phyloP scores from a whole-genome alignment of 495 filamentous ascomycete species.

The Penicillium fimorum region DNA sequence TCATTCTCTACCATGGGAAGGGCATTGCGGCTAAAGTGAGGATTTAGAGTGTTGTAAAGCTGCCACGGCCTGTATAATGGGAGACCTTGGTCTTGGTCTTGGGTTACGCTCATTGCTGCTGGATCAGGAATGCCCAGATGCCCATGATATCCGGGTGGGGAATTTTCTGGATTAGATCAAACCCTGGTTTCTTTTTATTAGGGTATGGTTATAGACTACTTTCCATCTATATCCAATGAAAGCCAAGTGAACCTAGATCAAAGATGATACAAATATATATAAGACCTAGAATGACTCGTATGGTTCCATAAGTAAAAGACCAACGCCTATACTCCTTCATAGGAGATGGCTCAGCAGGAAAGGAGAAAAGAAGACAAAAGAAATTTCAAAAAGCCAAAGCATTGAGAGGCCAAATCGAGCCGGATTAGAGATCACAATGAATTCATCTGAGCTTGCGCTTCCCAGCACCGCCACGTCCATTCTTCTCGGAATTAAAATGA shows the following conservation, averaged over 20 bases:
- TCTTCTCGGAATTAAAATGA: too few relatives aligned
- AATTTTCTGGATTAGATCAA: not conserved
- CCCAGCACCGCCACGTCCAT: too few relatives aligned
- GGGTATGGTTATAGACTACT: not conserved
- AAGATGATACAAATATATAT: not conserved
- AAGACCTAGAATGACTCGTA: not conserved
- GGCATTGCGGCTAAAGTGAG: conserved; percentile 74
- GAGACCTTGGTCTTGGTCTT: not conserved
- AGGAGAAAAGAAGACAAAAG: too few relatives aligned
- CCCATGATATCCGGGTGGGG: not conserved
- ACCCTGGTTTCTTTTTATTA: not conserved
- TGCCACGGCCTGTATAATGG: not conserved
- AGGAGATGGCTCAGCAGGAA: not conserved
- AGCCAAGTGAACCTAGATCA: not conserved
- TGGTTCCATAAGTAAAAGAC: not conserved
- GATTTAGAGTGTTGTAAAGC: conserved; percentile 40
- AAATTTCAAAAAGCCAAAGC: too few relatives aligned
- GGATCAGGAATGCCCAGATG: not conserved
- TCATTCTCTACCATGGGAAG: conserved; percentile 65
- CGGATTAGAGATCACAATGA: too few relatives aligned
- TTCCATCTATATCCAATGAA: not conserved
- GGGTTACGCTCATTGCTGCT: not conserved
- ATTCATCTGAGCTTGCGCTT: too few relatives aligned
- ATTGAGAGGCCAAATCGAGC: too few relatives aligned
- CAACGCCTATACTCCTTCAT: not conserved